Conservation (phyloP, 169 alveolate species). For the Cryptosporidium xiaoi region DNA sequence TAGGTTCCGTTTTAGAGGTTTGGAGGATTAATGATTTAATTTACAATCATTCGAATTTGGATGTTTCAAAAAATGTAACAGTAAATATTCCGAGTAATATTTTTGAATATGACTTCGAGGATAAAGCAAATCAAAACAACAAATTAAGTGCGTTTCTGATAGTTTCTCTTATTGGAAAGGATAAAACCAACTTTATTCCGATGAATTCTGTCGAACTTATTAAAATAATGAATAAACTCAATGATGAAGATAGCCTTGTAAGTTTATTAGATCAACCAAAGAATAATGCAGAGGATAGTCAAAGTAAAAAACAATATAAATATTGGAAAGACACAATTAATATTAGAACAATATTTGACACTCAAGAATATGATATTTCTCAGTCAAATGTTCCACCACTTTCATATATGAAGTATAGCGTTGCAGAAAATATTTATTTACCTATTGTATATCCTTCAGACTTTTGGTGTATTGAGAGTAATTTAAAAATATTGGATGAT, state of each 20-base stretch:
- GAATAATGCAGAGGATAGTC: conserved; percentile 33
- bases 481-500: conserved; percentile 73
- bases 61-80: conserved; percentile 39
- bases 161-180: conserved; percentile 28
- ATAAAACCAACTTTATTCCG: conserved; percentile 41
- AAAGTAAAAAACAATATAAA: conserved; percentile 62
- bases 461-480: conserved; percentile 79
- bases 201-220: conserved; percentile 13
- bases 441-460: conserved; percentile 79
- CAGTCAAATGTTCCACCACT: conserved; percentile 78
- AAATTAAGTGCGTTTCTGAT: conserved; percentile 28
- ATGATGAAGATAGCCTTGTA: conserved; percentile 75
- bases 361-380: conserved; percentile 59
- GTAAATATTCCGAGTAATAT: conserved; percentile 20
- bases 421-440: conserved; percentile 69
- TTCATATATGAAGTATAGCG: conserved; percentile 76
- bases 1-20: conserved; percentile 38
- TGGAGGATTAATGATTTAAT: conserved; percentile 26
- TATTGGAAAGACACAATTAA: conserved; percentile 79
- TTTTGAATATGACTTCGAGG: conserved; percentile 38
- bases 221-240: conserved; percentile 53
- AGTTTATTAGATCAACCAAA: conserved; percentile 69
- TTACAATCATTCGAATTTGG: conserved; percentile 1
- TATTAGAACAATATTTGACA: conserved; percentile 76
- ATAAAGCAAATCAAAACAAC: neutral